A percentile compares a stretch with the other conserved stretches of the same genome.
These are phyloP conservation scores for Solanum chiquidenum DNA, from an alignment of 257 asterid genomes.

Conservation along the genomic window DNA sequence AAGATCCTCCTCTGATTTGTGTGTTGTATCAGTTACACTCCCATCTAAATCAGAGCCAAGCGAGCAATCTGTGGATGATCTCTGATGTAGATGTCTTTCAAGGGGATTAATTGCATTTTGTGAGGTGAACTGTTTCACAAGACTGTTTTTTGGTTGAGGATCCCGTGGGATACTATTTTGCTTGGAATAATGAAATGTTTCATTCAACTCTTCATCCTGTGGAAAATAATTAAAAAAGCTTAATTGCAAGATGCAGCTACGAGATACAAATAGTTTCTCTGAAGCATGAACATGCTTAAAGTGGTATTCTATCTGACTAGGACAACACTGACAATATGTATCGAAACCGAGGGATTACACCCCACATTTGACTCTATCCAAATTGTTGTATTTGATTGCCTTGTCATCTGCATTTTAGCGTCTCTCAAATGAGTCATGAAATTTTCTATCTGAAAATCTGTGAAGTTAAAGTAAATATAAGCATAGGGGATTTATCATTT, in stretches of 20 bases:
- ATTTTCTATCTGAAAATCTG: background rate
- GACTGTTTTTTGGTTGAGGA: constrained; percentile 24
- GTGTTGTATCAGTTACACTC: constrained; percentile 8
- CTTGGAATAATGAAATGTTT: constrained; percentile 19
- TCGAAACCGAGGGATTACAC: background rate
- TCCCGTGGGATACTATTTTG: constrained; percentile 33
- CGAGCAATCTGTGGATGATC: constrained; percentile 20
- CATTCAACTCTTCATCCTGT: constrained; percentile 47
- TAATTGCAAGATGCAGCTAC: background rate
- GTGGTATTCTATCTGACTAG: background rate
- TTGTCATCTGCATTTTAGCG: background rate
- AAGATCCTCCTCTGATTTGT: constrained; percentile 12
- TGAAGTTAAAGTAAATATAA: background rate
- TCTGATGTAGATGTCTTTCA: constrained; percentile 3
- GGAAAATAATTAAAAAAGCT: background rate
- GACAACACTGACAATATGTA: background rate
- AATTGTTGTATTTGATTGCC: background rate
- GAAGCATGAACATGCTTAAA: background rate
- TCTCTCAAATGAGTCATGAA: background rate
- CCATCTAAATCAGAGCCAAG: constrained; percentile 15
- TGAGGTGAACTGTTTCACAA: constrained; percentile 2
- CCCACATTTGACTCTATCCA: background rate
- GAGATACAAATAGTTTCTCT: background rate
- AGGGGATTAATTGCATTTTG: background rate
- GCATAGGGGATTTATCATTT: background rate